Evolutionary conservation across 2,329 filamentous ascomycete genomes (phyloP).

Genomic region (Nemania sp.): DNA sequence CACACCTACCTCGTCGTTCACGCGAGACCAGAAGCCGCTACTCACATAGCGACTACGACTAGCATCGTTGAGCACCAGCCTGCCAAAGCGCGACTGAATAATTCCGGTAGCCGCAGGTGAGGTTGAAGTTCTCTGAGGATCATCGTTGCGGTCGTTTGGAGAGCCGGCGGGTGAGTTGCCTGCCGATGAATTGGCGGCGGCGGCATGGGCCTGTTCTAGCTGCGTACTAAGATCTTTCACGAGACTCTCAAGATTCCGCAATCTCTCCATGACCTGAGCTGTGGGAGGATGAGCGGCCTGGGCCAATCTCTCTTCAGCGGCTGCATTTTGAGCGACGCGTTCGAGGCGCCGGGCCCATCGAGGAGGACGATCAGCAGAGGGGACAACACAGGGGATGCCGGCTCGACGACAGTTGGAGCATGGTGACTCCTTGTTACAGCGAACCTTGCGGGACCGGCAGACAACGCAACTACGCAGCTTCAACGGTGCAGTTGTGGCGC

Average conservation of each 20-base stretch:
- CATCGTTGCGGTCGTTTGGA: constrained; percentile 41
- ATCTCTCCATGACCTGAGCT: constrained; percentile 60
- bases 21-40: constrained; percentile 66
- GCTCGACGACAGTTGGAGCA: constrained; percentile 68
- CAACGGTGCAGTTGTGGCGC: not conserved
- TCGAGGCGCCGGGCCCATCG: constrained; percentile 66
- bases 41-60: constrained; percentile 61
- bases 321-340: constrained; percentile 51
- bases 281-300: constrained; percentile 48
- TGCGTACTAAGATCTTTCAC: constrained; percentile 63
- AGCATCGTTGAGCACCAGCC: constrained; percentile 60
- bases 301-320: constrained; percentile 54
- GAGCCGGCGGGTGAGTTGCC: constrained; percentile 48
- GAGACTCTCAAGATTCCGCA: constrained; percentile 62
- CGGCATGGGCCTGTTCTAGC: constrained; percentile 57
- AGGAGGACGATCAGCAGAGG: constrained; percentile 62
- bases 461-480: constrained; percentile 46
- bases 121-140: constrained; percentile 25
- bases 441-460: constrained; percentile 67
- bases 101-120: constrained; percentile 20
- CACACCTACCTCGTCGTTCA: constrained; percentile 64
- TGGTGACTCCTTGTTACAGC: constrained; percentile 67
- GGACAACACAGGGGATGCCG: constrained; percentile 64
- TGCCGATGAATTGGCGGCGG: constrained; percentile 43
- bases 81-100: constrained; percentile 59